These are phyloP conservation scores for Boeremia exigua DNA, from an alignment of 2,329 filamentous ascomycete genomes.

Conservation along the genomic window DNA sequence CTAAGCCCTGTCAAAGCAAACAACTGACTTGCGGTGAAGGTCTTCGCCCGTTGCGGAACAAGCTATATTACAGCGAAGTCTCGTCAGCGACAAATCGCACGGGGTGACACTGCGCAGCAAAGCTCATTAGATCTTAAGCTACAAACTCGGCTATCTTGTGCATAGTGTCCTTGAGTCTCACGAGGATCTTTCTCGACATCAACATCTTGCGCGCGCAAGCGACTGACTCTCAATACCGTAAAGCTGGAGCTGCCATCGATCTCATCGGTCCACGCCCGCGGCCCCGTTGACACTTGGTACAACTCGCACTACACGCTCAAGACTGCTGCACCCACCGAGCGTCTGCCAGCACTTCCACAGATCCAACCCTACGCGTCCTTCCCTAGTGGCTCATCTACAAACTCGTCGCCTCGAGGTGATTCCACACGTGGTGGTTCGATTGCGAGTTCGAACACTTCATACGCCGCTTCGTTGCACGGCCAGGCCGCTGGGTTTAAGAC, in stretches of 20 bases:
- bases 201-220: slow-evolving; percentile 12
- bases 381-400: slow-evolving; percentile 66
- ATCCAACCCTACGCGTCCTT: slow-evolving; percentile 64
- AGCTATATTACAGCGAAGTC: slow-evolving; percentile 26
- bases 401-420: slow-evolving; percentile 76
- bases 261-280: slow-evolving; percentile 81
- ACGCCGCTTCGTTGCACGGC: slow-evolving; percentile 61
- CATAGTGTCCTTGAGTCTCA: slow-evolving; percentile 25
- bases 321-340: slow-evolving; percentile 73
- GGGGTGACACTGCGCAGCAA: background rate
- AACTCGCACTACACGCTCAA: slow-evolving; percentile 70
- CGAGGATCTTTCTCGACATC: slow-evolving; percentile 18
- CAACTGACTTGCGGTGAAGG: slow-evolving; percentile 46
- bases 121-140: background rate
- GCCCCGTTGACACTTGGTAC: slow-evolving; percentile 75
- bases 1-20: slow-evolving; percentile 35
- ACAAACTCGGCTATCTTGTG: slow-evolving; percentile 36
- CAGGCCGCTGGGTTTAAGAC: slow-evolving; percentile 70
- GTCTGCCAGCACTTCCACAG: slow-evolving; percentile 73
- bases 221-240: slow-evolving; percentile 65
- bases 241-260: slow-evolving; percentile 94
- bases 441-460: slow-evolving; percentile 62
- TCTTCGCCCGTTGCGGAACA: slow-evolving; percentile 17
- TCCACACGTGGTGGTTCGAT: slow-evolving; percentile 69
- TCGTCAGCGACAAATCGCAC: slow-evolving; percentile 14